These are phyloP conservation scores for Termitomyces sp. DNA, from an alignment of 768 basidiomycete genomes.

Conservation along the genomic window DNA sequence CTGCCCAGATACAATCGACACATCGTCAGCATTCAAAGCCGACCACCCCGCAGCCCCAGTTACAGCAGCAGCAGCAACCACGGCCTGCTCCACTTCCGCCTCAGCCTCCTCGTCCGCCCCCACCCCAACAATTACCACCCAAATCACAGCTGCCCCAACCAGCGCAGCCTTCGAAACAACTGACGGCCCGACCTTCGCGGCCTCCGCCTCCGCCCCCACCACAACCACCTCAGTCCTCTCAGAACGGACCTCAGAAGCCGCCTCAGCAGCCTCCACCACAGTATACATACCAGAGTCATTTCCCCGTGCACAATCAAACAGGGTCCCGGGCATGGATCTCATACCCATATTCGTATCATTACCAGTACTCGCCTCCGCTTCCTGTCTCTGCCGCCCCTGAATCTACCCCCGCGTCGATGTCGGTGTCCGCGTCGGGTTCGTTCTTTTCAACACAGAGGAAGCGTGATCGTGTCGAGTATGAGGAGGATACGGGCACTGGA, in stretches of 20 bases:
- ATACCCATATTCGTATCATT: not conserved
- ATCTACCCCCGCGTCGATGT: not conserved
- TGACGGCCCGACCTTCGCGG: not conserved
- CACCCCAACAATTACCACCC: too few relatives aligned
- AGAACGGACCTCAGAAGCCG: not conserved
- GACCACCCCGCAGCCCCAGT: not conserved
- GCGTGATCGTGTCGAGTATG: slow-evolving; percentile 7
- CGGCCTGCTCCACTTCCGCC: not conserved
- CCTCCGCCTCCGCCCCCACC: not conserved
- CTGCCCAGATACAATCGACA: not conserved
- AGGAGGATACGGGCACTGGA: not conserved
- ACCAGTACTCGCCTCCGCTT: not conserved
- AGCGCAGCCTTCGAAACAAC: not conserved
- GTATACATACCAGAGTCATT: not conserved
- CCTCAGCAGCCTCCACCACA: not conserved
- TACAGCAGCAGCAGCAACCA: not conserved
- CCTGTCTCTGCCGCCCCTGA: not conserved
- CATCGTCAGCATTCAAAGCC: not conserved
- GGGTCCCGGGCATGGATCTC: not conserved
- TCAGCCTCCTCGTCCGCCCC: not conserved
- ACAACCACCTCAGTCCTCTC: not conserved
- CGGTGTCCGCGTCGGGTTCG: not conserved
- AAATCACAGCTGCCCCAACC: not conserved
- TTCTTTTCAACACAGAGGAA: not conserved
- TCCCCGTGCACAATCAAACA: not conserved